Conservation (phyloP, 495 filamentous ascomycete species). For the Cetradonia linearis region DNA sequence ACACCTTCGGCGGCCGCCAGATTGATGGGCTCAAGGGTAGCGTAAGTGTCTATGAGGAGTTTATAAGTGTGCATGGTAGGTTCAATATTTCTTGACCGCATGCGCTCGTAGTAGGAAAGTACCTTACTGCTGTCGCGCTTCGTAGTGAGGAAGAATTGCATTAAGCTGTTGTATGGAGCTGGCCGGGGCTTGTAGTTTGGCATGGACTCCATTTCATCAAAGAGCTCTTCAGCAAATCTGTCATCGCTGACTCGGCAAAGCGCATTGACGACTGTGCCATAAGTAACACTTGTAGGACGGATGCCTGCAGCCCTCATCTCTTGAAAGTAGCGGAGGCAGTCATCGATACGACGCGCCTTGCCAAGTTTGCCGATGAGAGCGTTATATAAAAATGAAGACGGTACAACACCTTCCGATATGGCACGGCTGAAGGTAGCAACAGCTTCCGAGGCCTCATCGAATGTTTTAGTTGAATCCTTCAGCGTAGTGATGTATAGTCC, state of each 20-base stretch:
- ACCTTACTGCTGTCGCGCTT: conserved; percentile 93
- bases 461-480: conserved; percentile 92
- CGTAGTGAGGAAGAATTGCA: conserved; percentile 97
- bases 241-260: conserved; percentile 95
- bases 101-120: conserved; percentile 89
- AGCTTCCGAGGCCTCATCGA: conserved; percentile 92
- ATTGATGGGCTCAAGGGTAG: conserved; percentile 85
- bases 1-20: conserved; percentile 83
- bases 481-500: conserved; percentile 96
- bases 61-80: conserved; percentile 96
- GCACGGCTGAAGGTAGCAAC: conserved; percentile 94
- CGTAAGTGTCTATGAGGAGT: conserved; percentile 90
- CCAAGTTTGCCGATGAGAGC: conserved; percentile 96
- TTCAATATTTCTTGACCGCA: conserved; percentile 75
- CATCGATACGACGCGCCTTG: conserved; percentile 93
- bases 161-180: conserved; percentile 96
- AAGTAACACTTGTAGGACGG: conserved; percentile 93
- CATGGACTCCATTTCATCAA: conserved; percentile 98
- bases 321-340: conserved; percentile 93
- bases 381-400: conserved; percentile 95
- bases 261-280: conserved; percentile 95
- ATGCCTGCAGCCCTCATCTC: conserved; percentile 93
- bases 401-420: conserved; percentile 86
- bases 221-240: conserved; percentile 93
- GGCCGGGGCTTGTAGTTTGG: conserved; percentile 97